Percentiles rank a stretch among this genome's conserved stretches.
Conservation (phyloP, 2,329 filamentous ascomycete genomes). For the Sarocladiaceae sp. region DNA sequence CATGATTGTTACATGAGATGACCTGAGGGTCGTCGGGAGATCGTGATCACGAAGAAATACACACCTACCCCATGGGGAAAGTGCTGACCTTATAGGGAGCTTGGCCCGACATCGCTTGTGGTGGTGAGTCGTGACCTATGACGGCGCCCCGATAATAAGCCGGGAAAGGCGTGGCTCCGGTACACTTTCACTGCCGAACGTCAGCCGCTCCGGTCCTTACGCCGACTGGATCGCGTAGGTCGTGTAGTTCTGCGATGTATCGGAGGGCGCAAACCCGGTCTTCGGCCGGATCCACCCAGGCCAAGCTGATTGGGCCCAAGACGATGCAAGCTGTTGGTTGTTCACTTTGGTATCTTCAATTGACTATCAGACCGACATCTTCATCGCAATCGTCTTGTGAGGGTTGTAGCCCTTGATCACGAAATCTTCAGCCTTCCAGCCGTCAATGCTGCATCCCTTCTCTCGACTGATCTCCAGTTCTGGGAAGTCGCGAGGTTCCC, state of each 20-base stretch:
- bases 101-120: conserved; percentile 3
- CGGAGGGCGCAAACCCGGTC: not conserved
- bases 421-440: conserved; percentile 87
- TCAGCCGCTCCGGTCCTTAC: not conserved
- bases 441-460: conserved; percentile 73
- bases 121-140: not conserved
- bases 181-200: not conserved
- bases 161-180: not conserved
- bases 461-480: conserved; percentile 68
- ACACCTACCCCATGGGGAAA: not conserved
- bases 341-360: conserved; percentile 1
- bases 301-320: not conserved
- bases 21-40: not conserved
- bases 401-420: conserved; percentile 84
- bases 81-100: not conserved
- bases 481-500: conserved; percentile 80
- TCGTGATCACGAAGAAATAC: not conserved
- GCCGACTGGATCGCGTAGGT: not conserved
- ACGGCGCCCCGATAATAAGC: conserved; percentile 1
- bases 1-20: not conserved
- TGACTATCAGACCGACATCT: conserved; percentile 79
- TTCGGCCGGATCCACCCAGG: conserved; percentile 2
- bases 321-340: not conserved
- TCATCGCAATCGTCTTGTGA: conserved; percentile 92
- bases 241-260: not conserved